A percentile compares a stretch with the other conserved stretches of the same genome.
Conservation (phyloP, 2,329 filamentous ascomycete genomes). For the Pseudocercospora musae region DNA sequence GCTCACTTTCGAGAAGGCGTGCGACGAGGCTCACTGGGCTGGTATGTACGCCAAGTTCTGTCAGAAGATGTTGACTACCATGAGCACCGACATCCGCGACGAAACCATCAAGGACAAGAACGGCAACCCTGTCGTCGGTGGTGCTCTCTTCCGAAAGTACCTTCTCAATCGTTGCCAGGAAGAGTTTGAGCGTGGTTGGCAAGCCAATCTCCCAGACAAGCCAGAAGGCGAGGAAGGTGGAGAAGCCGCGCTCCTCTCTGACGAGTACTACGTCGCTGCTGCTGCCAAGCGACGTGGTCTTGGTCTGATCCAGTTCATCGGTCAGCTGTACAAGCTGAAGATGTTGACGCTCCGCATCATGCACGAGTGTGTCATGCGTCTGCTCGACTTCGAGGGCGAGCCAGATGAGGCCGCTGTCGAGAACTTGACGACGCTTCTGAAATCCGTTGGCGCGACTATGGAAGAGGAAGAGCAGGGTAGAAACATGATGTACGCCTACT, state of each 20-base stretch:
- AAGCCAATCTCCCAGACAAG: slow-evolving; percentile 75
- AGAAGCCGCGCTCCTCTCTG: slow-evolving; percentile 81
- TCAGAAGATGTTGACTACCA: slow-evolving; percentile 91
- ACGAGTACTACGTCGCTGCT: slow-evolving; percentile 92
- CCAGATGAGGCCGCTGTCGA: slow-evolving; percentile 97
- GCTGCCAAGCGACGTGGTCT: slow-evolving; percentile 95
- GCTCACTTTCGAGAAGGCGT: slow-evolving; percentile 98
- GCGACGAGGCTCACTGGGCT: slow-evolving; percentile 97
- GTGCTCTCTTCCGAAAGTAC: slow-evolving; percentile 96
- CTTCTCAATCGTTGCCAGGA: slow-evolving; percentile 97
- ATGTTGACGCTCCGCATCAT: slow-evolving; percentile 99
- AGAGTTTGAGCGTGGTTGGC: slow-evolving; percentile 98
- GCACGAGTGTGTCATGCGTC: slow-evolving; percentile 97
- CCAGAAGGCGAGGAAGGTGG: slow-evolving; percentile 64
- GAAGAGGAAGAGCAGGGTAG: slow-evolving; percentile 75
- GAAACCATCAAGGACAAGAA: slow-evolving; percentile 90
- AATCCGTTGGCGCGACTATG: slow-evolving; percentile 85
- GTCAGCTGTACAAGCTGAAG: slow-evolving; percentile 95
- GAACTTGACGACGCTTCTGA: slow-evolving; percentile 87
- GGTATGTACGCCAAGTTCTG: slow-evolving; percentile 99
- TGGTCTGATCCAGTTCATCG: slow-evolving; percentile 97
- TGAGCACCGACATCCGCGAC: slow-evolving; percentile 92
- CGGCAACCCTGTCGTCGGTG: slow-evolving; percentile 83
- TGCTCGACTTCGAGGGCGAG: slow-evolving; percentile 89
- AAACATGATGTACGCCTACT: slow-evolving; percentile 89